These are phyloP conservation scores for Lasiodiplodia sp. DNA, from an alignment of 2,329 filamentous ascomycete genomes.

Conservation along the genomic window DNA sequence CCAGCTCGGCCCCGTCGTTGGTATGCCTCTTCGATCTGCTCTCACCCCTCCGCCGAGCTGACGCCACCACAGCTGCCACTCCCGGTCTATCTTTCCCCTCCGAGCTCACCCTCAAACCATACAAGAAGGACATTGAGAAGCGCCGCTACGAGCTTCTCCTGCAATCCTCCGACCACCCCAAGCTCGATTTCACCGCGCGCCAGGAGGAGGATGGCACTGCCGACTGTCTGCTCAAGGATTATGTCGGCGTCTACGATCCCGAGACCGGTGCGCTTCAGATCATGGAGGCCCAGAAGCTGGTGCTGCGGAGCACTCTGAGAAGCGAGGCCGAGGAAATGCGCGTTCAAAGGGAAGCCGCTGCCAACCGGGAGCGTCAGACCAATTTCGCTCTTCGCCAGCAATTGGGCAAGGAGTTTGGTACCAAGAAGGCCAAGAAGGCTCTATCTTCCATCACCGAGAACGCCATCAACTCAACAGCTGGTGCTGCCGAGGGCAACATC, in stretches of 20 bases:
- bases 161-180: constrained; percentile 67
- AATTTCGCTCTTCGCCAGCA: constrained; percentile 39
- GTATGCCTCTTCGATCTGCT: constrained; percentile 45
- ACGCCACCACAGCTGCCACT: constrained; percentile 44
- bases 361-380: constrained; percentile 38
- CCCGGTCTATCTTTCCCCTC: constrained; percentile 53
- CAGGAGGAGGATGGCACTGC: constrained; percentile 55
- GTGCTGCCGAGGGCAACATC: constrained; percentile 36
- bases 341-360: constrained; percentile 40
- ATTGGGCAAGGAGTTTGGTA: constrained; percentile 81
- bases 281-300: constrained; percentile 60
- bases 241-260: constrained; percentile 67
- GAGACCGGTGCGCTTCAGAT: constrained; percentile 61
- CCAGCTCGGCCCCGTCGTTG: constrained; percentile 58
- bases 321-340: constrained; percentile 52
- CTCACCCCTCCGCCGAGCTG: constrained; percentile 4
- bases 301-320: constrained; percentile 59
- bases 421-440: constrained; percentile 83
- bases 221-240: constrained; percentile 64
- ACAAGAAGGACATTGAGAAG: constrained; percentile 49
- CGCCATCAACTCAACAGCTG: constrained; percentile 62
- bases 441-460: constrained; percentile 74
- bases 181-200: constrained; percentile 65
- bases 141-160: constrained; percentile 60
- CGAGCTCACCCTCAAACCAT: constrained; percentile 58